phyloP scores from a whole-genome alignment of 1,284 basidiomycete species.

The Rugosomyces carneus region DNA sequence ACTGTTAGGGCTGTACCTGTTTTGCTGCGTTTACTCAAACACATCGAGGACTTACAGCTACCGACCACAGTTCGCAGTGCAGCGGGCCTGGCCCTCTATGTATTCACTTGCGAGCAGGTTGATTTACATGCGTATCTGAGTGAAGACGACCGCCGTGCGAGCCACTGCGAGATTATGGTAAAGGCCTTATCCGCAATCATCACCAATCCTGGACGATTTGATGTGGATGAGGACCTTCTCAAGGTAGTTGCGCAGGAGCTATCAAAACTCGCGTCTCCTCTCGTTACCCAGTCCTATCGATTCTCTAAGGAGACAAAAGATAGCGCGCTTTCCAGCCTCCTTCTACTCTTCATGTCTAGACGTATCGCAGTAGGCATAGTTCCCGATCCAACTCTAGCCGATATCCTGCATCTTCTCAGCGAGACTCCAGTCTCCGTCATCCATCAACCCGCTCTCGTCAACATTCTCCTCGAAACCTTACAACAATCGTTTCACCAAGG shows the following conservation, averaged over 20 bases:
- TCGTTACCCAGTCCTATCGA: constrained; percentile 22
- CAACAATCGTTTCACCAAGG: constrained; percentile 23
- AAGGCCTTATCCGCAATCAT: constrained; percentile 27
- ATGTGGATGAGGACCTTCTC: constrained; percentile 24
- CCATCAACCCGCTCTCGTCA: constrained; percentile 25
- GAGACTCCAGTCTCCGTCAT: constrained; percentile 21
- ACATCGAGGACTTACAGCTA: constrained; percentile 21
- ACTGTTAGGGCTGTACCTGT: constrained; percentile 27
- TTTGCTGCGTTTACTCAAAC: constrained; percentile 28
- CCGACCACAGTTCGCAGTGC: constrained; percentile 25
- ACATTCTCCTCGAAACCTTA: constrained; percentile 25
- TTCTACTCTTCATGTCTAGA: constrained; percentile 27
- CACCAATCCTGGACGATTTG: constrained; percentile 24
- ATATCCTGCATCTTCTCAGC: constrained; percentile 31
- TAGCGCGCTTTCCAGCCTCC: constrained; percentile 24
- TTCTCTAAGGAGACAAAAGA: constrained; percentile 23
- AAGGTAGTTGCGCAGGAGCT: constrained; percentile 27
- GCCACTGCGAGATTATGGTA: constrained; percentile 27
- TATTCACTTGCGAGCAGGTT: constrained; percentile 23
- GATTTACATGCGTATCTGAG: constrained; percentile 21
- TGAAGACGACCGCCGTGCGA: constrained; percentile 22
- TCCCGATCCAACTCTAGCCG: constrained; percentile 25
- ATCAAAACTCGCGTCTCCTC: constrained; percentile 25
- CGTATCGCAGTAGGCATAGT: constrained; percentile 25
- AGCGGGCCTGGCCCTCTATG: constrained; percentile 26